Base-by-base conservation (phyloP, 805 yeast genomes). In the Metschnikowia kofuensis region DNA sequence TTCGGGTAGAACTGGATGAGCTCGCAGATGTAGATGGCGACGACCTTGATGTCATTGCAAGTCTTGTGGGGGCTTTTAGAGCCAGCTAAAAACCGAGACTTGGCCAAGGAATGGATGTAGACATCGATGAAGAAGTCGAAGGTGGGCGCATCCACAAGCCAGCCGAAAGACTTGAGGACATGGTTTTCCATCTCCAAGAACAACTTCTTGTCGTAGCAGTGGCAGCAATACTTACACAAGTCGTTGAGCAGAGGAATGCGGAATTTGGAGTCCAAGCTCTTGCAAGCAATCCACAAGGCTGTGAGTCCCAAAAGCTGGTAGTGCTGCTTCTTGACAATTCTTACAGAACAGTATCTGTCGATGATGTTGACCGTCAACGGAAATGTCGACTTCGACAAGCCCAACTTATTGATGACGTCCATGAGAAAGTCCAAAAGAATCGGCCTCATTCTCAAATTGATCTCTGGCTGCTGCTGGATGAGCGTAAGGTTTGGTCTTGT, bases 151-250 rank as follows among this genome's bases (percentile, higher is more conserved):
- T 80, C 75, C 35, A 85, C 68, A 53, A 78, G 74, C 92, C 92
- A 87, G 47, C 80, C 72, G 52, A 87, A 69, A 6, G 82, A 73
- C 58, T 78, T 80, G 49, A 86, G 69, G 38, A 87, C 75, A 57
- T 83, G 84, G 49, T 82, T 74, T 62, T 87, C 95, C 82, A 85
- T 82, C 59, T 82, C 83, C 49, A 82, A 68, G 60, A 86, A 81
- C 51, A 79, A 69, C 53, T 75, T 72, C 54, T 75, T 77, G 45
- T 79, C 74, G 64, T 80, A 82, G 60, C 79, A 78, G 54, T 78
- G 74, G 63, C 83, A 80, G 63, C 85, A 81, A 64, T 80, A 71
- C 48, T 76, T 77, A 57, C 78, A 70, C 44, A 83, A 67, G 53
- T 76, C 78, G 44, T 72, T 71, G 47, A 82, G 65, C 16, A 77